Evolutionary conservation across 2,329 filamentous ascomycete species (phyloP).

Genomic region (Macroventuria anomochaeta): DNA sequence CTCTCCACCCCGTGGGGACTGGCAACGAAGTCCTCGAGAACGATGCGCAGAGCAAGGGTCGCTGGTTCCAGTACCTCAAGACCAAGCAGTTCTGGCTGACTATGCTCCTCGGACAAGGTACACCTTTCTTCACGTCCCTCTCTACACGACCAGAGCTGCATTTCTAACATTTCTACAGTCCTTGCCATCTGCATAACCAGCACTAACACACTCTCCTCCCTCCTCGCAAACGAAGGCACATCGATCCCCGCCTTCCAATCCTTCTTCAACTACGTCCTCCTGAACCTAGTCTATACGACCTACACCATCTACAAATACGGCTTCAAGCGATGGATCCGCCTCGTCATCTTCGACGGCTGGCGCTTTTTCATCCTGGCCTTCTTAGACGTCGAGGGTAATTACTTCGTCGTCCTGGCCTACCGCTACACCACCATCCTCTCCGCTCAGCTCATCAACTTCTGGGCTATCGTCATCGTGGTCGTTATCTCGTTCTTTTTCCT

Average conservation of each 20-base stretch:
- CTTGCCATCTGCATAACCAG: slow-evolving; percentile 81
- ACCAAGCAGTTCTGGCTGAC: slow-evolving; percentile 90
- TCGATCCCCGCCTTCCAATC: slow-evolving; percentile 95
- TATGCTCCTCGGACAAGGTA: slow-evolving; percentile 70
- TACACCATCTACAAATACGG: slow-evolving; percentile 83
- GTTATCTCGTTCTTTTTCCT: slow-evolving; percentile 82
- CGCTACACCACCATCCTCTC: slow-evolving; percentile 85
- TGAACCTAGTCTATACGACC: slow-evolving; percentile 81
- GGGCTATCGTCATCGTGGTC: slow-evolving; percentile 94
- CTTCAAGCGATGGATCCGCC: slow-evolving; percentile 68
- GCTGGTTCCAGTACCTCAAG: slow-evolving; percentile 72
- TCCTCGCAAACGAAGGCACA: slow-evolving; percentile 72
- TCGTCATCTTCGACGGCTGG: slow-evolving; percentile 79
- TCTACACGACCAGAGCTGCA: too few relatives aligned
- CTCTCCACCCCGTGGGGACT: slow-evolving; percentile 16
- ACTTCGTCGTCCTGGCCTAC: slow-evolving; percentile 96
- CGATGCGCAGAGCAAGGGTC: slow-evolving; percentile 52
- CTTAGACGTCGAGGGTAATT: slow-evolving; percentile 95
- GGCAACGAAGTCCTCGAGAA: slow-evolving; percentile 32
- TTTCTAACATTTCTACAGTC: slow-evolving; percentile 23
- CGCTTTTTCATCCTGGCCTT: slow-evolving; percentile 90
- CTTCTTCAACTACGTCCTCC: slow-evolving; percentile 89
- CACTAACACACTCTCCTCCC: slow-evolving; percentile 86
- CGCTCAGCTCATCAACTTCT: slow-evolving; percentile 97
- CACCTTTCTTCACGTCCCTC: neutral